phyloP scores from a whole-genome alignment of 768 basidiomycete genomes.

The Russula sp. region DNA sequence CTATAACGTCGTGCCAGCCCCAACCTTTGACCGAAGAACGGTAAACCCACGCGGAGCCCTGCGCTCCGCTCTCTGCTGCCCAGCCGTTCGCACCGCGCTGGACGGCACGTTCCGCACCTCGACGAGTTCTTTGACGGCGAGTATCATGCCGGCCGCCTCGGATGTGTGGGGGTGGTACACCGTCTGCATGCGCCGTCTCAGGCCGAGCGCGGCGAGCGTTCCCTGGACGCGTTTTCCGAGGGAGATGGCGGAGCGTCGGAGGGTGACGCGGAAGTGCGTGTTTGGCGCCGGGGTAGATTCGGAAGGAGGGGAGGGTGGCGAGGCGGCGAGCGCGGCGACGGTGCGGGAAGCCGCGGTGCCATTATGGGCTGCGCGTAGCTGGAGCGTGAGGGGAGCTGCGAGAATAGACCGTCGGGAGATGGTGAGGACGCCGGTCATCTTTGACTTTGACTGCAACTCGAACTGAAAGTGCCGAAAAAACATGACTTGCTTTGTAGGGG shows the following conservation, averaged over 20 bases:
- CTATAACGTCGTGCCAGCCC: background rate
- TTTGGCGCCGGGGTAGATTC: slow-evolving; percentile 29
- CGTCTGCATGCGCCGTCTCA: slow-evolving; percentile 77
- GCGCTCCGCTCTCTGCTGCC: slow-evolving; percentile 61
- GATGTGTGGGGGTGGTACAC: slow-evolving; percentile 74
- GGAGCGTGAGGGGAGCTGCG: background rate
- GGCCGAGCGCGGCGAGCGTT: slow-evolving; percentile 76
- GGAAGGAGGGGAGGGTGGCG: slow-evolving; percentile 3
- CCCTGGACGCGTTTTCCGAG: slow-evolving; percentile 64
- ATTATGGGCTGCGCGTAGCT: slow-evolving; percentile 1
- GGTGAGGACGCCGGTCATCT: slow-evolving; percentile 5
- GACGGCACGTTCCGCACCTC: slow-evolving; percentile 80
- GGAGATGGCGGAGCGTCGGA: slow-evolving; percentile 81
- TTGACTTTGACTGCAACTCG: background rate
- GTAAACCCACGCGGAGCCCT: slow-evolving; percentile 64
- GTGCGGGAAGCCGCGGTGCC: slow-evolving; percentile 16
- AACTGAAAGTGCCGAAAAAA: too few relatives aligned
- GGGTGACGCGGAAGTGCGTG: slow-evolving; percentile 87
- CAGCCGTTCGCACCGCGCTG: slow-evolving; percentile 59
- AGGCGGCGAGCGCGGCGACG: slow-evolving; percentile 10
- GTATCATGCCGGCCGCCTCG: slow-evolving; percentile 78
- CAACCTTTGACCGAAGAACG: slow-evolving; percentile 37
- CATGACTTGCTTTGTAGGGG: too few relatives aligned
- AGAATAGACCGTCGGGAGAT: background rate
- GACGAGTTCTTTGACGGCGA: slow-evolving; percentile 84